Conservation (phyloP, 1,284 basidiomycete genomes). For the Sporisorium sorghi region DNA sequence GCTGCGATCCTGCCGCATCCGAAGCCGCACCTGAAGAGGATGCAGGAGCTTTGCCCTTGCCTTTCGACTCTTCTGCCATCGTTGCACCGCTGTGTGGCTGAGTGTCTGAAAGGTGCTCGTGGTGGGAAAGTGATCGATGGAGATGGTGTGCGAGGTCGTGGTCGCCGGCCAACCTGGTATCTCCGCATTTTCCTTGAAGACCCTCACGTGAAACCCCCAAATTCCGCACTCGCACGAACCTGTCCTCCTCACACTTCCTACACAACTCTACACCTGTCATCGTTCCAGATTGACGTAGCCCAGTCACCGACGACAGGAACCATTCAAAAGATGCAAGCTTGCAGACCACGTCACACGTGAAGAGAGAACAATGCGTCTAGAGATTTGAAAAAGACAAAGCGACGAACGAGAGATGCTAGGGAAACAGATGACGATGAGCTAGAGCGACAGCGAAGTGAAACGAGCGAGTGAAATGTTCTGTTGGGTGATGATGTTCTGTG, state of each 20-base stretch:
- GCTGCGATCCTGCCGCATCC: background rate
- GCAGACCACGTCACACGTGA: no score
- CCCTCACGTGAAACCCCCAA: background rate
- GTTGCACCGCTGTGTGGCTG: background rate
- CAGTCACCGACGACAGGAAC: background rate
- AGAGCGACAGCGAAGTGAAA: constrained; percentile 1
- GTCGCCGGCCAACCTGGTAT: background rate
- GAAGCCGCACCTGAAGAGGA: background rate
- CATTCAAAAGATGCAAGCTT: background rate
- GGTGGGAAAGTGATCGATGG: no score
- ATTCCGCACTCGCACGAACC: background rate
- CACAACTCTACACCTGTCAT: no score
- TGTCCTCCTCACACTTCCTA: no score
- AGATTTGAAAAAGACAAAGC: background rate
- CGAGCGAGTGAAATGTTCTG: background rate
- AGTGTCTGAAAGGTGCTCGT: background rate
- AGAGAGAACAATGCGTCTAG: background rate
- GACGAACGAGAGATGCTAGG: constrained; percentile 5
- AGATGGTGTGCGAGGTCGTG: no score
- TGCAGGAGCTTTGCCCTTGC: constrained; percentile 6
- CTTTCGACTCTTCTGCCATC: constrained; percentile 29
- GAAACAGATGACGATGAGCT: constrained; percentile 7
- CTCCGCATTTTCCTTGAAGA: background rate
- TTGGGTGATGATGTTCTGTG: background rate
- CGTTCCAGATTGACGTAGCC: no score